Evolutionary conservation across 495 filamentous ascomycete species (phyloP), one percentile per base, ranked within the genome.

Genomic region (Xylaria telfairii): DNA sequence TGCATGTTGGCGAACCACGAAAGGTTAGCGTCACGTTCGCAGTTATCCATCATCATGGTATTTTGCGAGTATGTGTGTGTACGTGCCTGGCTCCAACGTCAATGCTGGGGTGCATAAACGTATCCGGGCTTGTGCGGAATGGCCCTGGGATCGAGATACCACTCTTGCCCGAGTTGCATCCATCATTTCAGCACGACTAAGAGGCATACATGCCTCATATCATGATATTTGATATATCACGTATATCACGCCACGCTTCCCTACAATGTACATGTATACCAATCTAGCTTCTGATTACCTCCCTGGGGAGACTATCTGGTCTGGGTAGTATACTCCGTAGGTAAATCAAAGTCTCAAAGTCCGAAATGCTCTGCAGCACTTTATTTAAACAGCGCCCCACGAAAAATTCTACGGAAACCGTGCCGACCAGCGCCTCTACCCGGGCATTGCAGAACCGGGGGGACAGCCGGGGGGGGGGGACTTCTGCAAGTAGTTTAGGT

Each of bases 21-120:
- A n/a, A 6, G 53, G 53, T 32, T 64, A 47, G 41, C 42, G 41
- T 32, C 15, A 1, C 61, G 61, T 34, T 64, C 61, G 61, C 41
- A 64, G 62, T 28, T 65, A 37, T 54, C 64, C 64, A 53, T 54
- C 46, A 66, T 66, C 64, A 54, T 54, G 64, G 46, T 54, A 66
- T 54, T 47, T 53, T 30, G 15, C 47, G 19, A 54, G 64, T 54
- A 53, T 66, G 46, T 64, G 42, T 47, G 61, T 64, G 26, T 2
- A 19, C 24, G 13, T 41, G 17, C 19, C 4, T 19, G 41, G 61
- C 42, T 32, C 49, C 37, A 21, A 62, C 59, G 59, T 66, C 47
- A 41, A 54, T 49, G 21, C 47, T 54, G 64, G 64, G 64, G 64
- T 66, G 30, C 47, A 54, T 66, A 66, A 60, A n/a, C 47, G 30